Conservation (phyloP, 2,329 filamentous ascomycete genomes). For the Diaporthe amygdali region DNA sequence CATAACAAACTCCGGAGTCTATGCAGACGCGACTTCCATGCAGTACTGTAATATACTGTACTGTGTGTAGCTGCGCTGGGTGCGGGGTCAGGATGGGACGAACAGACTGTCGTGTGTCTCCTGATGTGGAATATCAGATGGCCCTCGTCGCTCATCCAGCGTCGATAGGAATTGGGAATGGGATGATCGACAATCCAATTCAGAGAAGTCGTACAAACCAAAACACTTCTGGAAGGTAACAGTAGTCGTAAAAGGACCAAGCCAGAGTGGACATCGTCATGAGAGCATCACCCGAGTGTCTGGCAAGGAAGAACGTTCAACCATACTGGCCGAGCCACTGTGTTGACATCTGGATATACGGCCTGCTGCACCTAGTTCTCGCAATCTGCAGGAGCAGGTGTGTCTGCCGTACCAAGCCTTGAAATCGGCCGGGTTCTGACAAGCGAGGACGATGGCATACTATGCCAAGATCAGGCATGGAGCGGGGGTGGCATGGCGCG, state of each 20-base stretch:
- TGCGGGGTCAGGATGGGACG: background rate
- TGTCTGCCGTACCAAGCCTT: background rate
- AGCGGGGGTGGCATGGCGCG: background rate
- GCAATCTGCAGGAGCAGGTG: no score
- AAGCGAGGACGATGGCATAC: background rate
- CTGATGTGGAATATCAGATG: background rate
- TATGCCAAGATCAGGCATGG: background rate
- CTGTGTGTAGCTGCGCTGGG: background rate
- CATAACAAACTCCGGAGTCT: background rate
- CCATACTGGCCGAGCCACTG: background rate
- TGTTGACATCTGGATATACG: no score
- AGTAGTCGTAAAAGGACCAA: no score
- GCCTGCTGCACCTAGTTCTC: no score
- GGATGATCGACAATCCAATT: background rate
- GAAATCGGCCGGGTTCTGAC: background rate
- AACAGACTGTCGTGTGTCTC: background rate
- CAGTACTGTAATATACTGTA: no score
- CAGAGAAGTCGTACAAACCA: background rate
- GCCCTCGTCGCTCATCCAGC: background rate
- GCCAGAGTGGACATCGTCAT: background rate
- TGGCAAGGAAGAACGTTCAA: background rate
- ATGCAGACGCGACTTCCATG: background rate
- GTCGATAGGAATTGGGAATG: background rate
- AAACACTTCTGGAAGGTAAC: background rate
- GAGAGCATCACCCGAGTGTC: no score